These are phyloP conservation scores for Buddleja alternifolia DNA, from an alignment of 257 asterid species.

Conservation along the genomic window DNA sequence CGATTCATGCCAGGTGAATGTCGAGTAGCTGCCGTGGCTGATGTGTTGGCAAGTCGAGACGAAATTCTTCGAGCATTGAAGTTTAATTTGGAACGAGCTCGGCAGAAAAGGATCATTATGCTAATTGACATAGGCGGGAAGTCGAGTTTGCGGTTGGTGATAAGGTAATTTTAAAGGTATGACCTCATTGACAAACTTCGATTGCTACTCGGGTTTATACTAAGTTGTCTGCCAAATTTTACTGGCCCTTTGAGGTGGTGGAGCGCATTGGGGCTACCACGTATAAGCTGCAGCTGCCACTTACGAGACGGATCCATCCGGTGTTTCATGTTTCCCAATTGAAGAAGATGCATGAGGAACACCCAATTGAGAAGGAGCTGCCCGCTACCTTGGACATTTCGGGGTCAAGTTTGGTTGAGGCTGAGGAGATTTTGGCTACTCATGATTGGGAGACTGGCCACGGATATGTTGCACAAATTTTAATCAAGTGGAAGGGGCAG, in stretches of 20 bases:
- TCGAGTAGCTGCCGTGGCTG: too few species aligned
- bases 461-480: background rate
- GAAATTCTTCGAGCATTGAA: too few species aligned
- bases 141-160: too few species aligned
- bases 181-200: background rate
- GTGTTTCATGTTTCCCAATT: constrained; percentile 7
- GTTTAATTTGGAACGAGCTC: too few species aligned
- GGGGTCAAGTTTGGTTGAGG: background rate
- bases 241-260: background rate
- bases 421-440: background rate
- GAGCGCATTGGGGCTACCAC: background rate
- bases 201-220: background rate
- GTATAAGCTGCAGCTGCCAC: background rate
- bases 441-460: too few species aligned
- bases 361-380: too few species aligned
- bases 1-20: too few species aligned
- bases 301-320: background rate
- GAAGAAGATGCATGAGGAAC: background rate
- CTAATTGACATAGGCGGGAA: too few species aligned
- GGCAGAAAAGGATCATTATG: too few species aligned
- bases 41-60: too few species aligned
- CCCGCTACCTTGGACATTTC: background rate
- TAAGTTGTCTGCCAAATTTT: background rate
- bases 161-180: too few species aligned
- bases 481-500: background rate